A percentile compares a stretch with the other conserved stretches of the same genome.
phyloP scores from a whole-genome alignment of 306 rosid species.

The Vigna angularis region DNA sequence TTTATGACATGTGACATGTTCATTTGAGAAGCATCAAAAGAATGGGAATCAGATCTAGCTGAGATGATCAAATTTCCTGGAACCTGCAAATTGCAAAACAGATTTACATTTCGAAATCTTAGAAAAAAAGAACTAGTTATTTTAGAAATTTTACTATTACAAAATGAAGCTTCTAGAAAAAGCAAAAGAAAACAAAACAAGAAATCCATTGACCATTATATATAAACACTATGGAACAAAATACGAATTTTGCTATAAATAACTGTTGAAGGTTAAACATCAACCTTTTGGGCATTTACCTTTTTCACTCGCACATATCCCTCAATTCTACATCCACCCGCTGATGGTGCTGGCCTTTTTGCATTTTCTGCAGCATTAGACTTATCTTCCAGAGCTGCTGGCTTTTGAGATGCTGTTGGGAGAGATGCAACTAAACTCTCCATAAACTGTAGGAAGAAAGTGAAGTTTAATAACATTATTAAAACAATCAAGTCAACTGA shows the following conservation, averaged over 20 bases:
- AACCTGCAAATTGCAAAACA: slow-evolving; percentile 65
- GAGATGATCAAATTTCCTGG: slow-evolving; percentile 88
- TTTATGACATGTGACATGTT: slow-evolving; percentile 93
- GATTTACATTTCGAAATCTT: slow-evolving; percentile 32
- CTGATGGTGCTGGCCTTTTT: slow-evolving; percentile 90
- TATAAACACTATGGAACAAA: slow-evolving; percentile 25
- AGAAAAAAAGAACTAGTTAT: slow-evolving; percentile 13
- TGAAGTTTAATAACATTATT: slow-evolving; percentile 24
- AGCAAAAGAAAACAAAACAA: not conserved
- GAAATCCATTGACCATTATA: slow-evolving; percentile 10
- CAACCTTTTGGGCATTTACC: slow-evolving; percentile 52
- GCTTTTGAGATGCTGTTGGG: slow-evolving; percentile 61
- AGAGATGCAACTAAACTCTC: slow-evolving; percentile 72
- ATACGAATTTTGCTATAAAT: not conserved
- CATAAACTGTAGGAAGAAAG: slow-evolving; percentile 64
- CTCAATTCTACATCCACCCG: slow-evolving; percentile 94
- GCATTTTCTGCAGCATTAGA: slow-evolving; percentile 56
- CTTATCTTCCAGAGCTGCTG: slow-evolving; percentile 70
- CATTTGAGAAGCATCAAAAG: slow-evolving; percentile 93
- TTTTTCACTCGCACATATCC: slow-evolving; percentile 96
- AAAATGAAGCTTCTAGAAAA: not conserved
- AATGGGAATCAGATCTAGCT: slow-evolving; percentile 90
- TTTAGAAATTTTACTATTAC: slow-evolving; percentile 18
- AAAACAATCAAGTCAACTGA: slow-evolving; percentile 14
- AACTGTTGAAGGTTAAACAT: slow-evolving; percentile 25